Evolutionary conservation across 2,329 filamentous ascomycete species (phyloP), one percentile per base, ranked within the genome.

Genomic region (Calonectria henricotiae): DNA sequence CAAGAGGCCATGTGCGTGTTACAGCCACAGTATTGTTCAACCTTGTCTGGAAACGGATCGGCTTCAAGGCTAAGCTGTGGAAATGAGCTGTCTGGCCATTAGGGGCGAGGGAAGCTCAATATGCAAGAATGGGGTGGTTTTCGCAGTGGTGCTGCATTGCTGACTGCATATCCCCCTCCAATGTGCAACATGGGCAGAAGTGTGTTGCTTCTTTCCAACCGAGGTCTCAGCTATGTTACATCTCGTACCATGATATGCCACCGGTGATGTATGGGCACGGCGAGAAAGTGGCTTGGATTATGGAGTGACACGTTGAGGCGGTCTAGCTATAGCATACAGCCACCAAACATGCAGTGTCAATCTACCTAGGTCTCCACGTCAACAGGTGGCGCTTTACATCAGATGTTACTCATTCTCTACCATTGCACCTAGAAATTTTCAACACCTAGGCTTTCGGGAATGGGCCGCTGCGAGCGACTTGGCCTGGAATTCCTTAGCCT

Each of bases 341-440:
- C 9, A 37, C 12, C 5, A 37, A 37, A 37, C 35, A 37, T 13
- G 12, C 8, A 13, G 35, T 13, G 11, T 6, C 35, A 37, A 8
- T n/a, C 3, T 23, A 20, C 17, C 30, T 20, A 20, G 20, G 20
- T 20, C 20, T 20, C 20, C 82, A 82, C 4, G 69, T 76, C 5
- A 88, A 87, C 70, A 79, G 20, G 20, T 20, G 20, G 20, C 20
- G 20, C 20, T 85, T 6, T 73, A 77, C 27, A 71, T 79, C 13
- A 58, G 72, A 23, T 1, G 65, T 62, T 5, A 76, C 76, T 62
- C 41, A 76, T 30, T 80, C 82, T 20, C 20, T 20, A 20, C 20
- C 20, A 20, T 20, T 20, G 20, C 20, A 20, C 1, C 20, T 20
- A 20, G 20, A 20, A 20, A 20, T 20, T 20, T 20, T 20, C 20